Base-by-base conservation (phyloP, 208 protist species). In the Novymonas esmeraldas region DNA sequence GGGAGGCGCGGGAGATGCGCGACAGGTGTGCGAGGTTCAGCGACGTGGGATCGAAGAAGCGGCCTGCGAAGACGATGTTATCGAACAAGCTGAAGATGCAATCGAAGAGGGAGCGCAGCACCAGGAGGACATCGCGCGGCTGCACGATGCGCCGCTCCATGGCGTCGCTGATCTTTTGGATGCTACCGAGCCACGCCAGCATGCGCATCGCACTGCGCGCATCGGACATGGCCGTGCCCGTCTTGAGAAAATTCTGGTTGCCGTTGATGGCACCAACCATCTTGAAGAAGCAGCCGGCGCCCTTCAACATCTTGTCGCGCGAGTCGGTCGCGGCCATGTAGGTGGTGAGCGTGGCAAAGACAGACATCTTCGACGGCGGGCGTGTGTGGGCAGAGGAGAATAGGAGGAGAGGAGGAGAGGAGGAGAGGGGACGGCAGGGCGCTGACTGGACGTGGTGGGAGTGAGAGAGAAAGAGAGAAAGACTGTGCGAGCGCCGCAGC, bases 221-320 rank as follows among this genome's bases (percentile, higher is more conserved):
- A 50, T 94, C 90, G 11, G 87, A 96, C 62, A 81, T 83, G 29
- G 80, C 63, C 29, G 73, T 49, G 18, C 78, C 79, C 5, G 89
- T 64, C 52, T 93, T 82, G 20, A 84, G 18, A 61, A 77, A 81
- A 41, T 81, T 71, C 24, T 69, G 34, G 46, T 84, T 78, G n/a
- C 64, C 58, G 33, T 73, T 68, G 4, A 73, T 38, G 26, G 70
- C 60, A 34, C 63, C 82, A 29, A 85, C n/a, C 48, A 94, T 54
- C 72, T 91, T 92, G 66, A 85, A 86, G 59, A 90, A 77, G 52
- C 84, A 82, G 3, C 85, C 85, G 26, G 72, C 74, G 28, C 84
- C 87, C 62, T 93, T 94, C 50, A 94, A 69, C 31, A 94, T 66
- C 76, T 96, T 96, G 50, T 96, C 87, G 24, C 70, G 79, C 16